phyloP scores from a whole-genome alignment of 192 early-diverging fungal species.

The Backusella morwellensis region DNA sequence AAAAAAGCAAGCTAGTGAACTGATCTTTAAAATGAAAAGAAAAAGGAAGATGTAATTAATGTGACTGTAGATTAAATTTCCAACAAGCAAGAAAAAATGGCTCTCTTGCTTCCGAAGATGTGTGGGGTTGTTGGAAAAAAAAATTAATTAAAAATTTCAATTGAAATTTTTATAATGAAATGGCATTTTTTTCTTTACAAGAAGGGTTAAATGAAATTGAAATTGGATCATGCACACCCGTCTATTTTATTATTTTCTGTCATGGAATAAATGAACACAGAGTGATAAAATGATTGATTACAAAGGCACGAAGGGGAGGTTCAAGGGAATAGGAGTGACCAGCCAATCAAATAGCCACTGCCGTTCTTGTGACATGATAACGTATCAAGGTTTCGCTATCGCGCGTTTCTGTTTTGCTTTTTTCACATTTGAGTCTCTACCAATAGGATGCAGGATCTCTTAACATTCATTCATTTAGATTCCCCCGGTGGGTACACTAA shows the following conservation, averaged over 20 bases:
- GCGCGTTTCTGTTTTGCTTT: conserved; percentile 7
- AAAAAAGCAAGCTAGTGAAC: neutral
- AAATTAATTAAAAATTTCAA: neutral
- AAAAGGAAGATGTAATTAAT: neutral
- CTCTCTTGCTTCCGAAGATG: neutral
- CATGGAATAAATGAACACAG: neutral
- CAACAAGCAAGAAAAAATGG: neutral
- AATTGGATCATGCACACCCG: neutral
- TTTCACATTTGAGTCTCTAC: conserved; percentile 2
- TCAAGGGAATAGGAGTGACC: neutral
- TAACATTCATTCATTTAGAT: conserved; percentile 8
- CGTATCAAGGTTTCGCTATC: conserved; percentile 9
- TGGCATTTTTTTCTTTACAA: neutral
- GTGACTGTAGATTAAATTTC: conserved; percentile 6
- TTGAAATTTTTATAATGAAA: neutral
- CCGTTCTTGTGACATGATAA: conserved; percentile 1
- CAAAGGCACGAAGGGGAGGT: neutral
- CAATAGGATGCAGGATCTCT: neutral
- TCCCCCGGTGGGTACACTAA: conserved; percentile 1
- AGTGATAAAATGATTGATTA: conserved; percentile 7
- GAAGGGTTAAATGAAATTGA: neutral
- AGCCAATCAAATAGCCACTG: neutral
- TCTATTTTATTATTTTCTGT: neutral
- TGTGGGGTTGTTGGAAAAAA: neutral
- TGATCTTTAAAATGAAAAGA: neutral